phyloP scores from a whole-genome alignment of 2,329 filamentous ascomycete genomes.

The Teratosphaeria nubilosa region DNA sequence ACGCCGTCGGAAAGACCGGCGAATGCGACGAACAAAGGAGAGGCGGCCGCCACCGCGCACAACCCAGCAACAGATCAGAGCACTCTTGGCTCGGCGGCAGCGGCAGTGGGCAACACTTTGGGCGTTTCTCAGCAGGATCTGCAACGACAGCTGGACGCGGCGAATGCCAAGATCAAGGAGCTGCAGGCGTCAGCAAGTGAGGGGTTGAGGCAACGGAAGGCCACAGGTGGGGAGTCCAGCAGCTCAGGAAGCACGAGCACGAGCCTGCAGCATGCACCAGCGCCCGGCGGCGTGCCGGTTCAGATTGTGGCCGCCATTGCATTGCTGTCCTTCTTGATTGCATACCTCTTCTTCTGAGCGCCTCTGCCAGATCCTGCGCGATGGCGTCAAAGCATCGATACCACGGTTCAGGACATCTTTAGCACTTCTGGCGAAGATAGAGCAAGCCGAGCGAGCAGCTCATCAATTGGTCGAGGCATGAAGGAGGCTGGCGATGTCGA shows the following conservation, averaged over 20 bases:
- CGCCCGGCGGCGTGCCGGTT: conserved; percentile 66
- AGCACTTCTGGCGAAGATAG: neutral
- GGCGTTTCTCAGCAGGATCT: conserved; percentile 49
- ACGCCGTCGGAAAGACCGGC: conserved; percentile 26
- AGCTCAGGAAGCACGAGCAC: conserved; percentile 7
- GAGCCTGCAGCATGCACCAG: conserved; percentile 15
- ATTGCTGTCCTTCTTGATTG: conserved; percentile 81
- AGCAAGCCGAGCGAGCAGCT: neutral
- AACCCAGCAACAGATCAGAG: conserved; percentile 25
- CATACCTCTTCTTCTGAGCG: conserved; percentile 81
- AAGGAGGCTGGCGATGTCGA: neutral
- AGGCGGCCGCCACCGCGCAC: conserved; percentile 14
- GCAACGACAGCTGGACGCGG: conserved; percentile 62
- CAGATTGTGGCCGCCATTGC: conserved; percentile 76
- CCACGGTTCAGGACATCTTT: neutral
- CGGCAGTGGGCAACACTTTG: conserved; percentile 32
- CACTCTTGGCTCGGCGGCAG: conserved; percentile 28
- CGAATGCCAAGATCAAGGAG: conserved; percentile 60
- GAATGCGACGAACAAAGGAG: neutral
- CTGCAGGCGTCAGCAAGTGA: conserved; percentile 56
- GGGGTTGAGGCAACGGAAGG: conserved; percentile 71
- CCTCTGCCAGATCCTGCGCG: neutral
- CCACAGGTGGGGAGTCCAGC: conserved; percentile 4
- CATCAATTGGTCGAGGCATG: neutral
- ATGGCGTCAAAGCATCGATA: neutral